Conservation (phyloP, 371 early-diverging fungal species). For the Choanephora cucurbitarum region DNA sequence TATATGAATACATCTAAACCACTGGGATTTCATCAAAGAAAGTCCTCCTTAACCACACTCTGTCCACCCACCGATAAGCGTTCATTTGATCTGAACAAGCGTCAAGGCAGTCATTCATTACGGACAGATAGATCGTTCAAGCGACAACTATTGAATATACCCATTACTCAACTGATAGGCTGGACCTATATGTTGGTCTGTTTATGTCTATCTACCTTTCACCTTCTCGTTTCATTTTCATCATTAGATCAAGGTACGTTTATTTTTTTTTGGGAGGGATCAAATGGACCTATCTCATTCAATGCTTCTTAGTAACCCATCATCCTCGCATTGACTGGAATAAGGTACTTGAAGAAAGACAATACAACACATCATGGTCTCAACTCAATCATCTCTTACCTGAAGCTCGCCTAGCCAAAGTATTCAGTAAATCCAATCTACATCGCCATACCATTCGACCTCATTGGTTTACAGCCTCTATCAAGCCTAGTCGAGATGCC, state of each 20-base stretch:
- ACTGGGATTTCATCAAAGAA: conserved; percentile 33
- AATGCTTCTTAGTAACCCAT: background rate
- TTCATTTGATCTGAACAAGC: background rate
- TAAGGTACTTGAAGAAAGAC: conserved; percentile 5
- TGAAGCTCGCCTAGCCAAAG: conserved; percentile 30
- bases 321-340: conserved; percentile 16
- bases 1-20: background rate
- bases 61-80: conserved; percentile 29
- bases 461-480: conserved; percentile 35
- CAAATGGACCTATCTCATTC: no score
- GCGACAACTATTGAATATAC: conserved; percentile 10
- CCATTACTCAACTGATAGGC: conserved; percentile 25
- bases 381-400: conserved; percentile 22
- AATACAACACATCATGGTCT: conserved; percentile 7
- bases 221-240: conserved; percentile 23
- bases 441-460: conserved; percentile 33
- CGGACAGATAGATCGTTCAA: background rate
- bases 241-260: conserved; percentile 8
- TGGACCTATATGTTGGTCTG: conserved; percentile 32
- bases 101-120: conserved; percentile 6
- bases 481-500: conserved; percentile 16
- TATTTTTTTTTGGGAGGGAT: no score
- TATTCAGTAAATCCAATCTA: conserved; percentile 36
- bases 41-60: conserved; percentile 32
- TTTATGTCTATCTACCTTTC: conserved; percentile 32